Percentiles rank a stretch among this genome's conserved stretches.
phyloP scores from a whole-genome alignment of 768 basidiomycete species.

The Tubosaeta sp. region DNA sequence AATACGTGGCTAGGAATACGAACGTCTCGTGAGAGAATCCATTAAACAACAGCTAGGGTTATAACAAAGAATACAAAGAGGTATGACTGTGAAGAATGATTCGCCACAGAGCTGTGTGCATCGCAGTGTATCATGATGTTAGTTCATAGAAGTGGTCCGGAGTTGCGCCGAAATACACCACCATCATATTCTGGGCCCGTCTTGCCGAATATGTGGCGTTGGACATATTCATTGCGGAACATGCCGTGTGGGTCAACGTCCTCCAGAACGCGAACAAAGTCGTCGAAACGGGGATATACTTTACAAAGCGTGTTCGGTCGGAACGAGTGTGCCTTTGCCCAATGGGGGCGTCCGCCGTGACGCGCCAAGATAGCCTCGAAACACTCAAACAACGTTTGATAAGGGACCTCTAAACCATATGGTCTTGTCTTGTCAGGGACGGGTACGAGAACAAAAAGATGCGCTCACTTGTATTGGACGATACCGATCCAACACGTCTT shows the following conservation, averaged over 20 bases:
- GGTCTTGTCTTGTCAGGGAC: constrained; percentile 48
- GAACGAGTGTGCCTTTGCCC: constrained; percentile 89
- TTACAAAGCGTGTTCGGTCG: constrained; percentile 56
- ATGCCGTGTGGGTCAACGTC: constrained; percentile 70
- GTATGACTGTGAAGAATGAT: neutral
- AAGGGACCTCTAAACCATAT: constrained; percentile 79
- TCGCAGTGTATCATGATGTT: neutral
- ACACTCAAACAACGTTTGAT: constrained; percentile 67
- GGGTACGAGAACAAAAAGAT: neutral
- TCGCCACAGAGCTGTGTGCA: neutral
- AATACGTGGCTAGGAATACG: constrained; percentile 62
- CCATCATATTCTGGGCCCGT: constrained; percentile 36
- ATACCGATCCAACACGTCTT: constrained; percentile 94
- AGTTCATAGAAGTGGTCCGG: constrained; percentile 8
- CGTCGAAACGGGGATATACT: constrained; percentile 79
- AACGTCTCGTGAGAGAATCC: constrained; percentile 75
- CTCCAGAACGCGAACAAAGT: constrained; percentile 64
- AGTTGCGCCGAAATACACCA: constrained; percentile 44
- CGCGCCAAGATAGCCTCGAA: constrained; percentile 70
- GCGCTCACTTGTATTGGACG: constrained; percentile 87
- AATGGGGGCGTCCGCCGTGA: constrained; percentile 85
- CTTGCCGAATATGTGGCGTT: constrained; percentile 79
- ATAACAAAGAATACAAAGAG: constrained; percentile 27
- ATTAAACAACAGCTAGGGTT: constrained; percentile 85
- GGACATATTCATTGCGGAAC: constrained; percentile 86